Evolutionary conservation across 768 basidiomycete genomes (phyloP), one percentile per base, ranked within the genome.

Genomic region (Podaxis sp.): DNA sequence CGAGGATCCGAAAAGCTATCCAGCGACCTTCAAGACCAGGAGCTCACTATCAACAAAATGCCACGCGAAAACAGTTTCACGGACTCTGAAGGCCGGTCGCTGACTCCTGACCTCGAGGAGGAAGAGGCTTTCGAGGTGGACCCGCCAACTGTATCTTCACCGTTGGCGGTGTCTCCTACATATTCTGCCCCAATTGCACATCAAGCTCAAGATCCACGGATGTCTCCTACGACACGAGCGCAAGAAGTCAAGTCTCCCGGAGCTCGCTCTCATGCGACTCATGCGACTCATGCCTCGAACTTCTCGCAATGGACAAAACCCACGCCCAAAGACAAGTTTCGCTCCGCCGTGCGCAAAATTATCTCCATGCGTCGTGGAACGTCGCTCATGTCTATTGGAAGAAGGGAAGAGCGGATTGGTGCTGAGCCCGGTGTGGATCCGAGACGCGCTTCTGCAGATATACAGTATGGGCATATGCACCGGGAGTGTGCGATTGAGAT

Each of bases 401-500:
- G 77, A 38, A 37, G 40, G 17, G 22, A 36, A 29, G 60, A 22
- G 22, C 40, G 60, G 22, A 72, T 85, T 36, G 89, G 89, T 19
- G 89, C 85, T 13, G 89, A 91, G 68, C 89, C 88, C 11, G 89
- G 89, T 64, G 75, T 89, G 33, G 86, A 90, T 73, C 86, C 88
- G 22, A 82, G 87, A 29, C 82, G 86, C 15, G 77, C 79, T 2
- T 82, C 82, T 50, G 83, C 88, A 3, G 80, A 81, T 64, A 68
- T 82, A 7, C 74, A 77, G 47, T 90, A 84, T 66, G 82, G 83
- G 3, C 79, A 85, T 63, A 80, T 90, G 66, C 75, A 78, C 29
- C 74, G 85, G 72, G 79, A 84, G 53, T 91, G 88, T 68, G 69
- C 80, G 56, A 90, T 91, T 64, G 86, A 90, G 66, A 75, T 90